These are phyloP conservation scores for Dittrichia graveolens DNA, from an alignment of 129 eudicot species.

Conservation along the genomic window DNA sequence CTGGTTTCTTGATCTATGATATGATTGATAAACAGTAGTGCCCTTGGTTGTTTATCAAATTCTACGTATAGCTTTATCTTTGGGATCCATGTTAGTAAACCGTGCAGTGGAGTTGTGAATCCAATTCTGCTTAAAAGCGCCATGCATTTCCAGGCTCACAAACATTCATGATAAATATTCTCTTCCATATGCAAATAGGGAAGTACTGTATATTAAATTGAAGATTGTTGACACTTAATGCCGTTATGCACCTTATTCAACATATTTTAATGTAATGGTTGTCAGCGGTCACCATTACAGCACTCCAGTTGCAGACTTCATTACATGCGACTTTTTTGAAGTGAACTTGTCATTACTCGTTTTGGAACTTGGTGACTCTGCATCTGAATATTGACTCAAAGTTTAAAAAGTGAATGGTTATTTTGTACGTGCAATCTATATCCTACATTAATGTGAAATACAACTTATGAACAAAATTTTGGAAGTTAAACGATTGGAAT, in stretches of 20 bases:
- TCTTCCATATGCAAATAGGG: neutral
- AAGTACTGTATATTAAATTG: neutral
- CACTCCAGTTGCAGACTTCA: neutral
- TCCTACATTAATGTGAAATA: neutral
- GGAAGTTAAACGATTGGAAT: neutral
- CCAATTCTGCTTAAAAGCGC: neutral
- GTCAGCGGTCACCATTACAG: neutral
- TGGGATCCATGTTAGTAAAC: neutral
- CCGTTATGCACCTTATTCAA: neutral
- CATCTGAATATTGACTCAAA: neutral
- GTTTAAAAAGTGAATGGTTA: neutral
- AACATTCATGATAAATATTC: neutral
- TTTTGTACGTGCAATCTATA: neutral
- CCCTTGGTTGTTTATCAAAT: neutral
- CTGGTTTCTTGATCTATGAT: slow-evolving; percentile 4
- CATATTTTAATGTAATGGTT: neutral
- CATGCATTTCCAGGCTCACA: neutral
- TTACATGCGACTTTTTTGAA: neutral
- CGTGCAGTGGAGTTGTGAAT: neutral
- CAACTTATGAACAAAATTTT: neutral
- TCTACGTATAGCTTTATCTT: neutral
- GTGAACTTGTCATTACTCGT: neutral
- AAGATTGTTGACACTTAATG: slow-evolving; percentile 3
- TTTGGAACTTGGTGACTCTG: slow-evolving; percentile 6
- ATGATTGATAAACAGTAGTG: neutral